These are phyloP conservation scores for Cetraspora pellucida DNA, from an alignment of 192 early-diverging fungal species.

Conservation along the genomic window DNA sequence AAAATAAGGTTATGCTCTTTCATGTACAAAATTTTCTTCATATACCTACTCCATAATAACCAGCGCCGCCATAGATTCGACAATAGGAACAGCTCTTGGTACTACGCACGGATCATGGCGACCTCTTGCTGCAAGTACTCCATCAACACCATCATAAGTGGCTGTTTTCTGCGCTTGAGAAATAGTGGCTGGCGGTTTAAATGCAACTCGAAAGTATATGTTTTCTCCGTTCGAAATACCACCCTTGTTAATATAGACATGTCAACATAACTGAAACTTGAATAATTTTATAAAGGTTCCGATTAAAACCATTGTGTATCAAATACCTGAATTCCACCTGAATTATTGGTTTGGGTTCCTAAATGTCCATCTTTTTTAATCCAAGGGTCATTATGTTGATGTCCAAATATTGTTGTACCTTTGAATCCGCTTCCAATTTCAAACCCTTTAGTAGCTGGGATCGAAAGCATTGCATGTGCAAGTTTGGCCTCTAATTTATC, in stretches of 20 bases:
- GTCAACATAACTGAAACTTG: conserved; percentile 18
- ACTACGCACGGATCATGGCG: conserved; percentile 98
- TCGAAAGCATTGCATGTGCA: conserved; percentile 98
- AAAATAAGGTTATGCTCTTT: not conserved
- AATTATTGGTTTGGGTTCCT: conserved; percentile 91
- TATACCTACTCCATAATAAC: conserved; percentile 85
- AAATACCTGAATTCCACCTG: conserved; percentile 84
- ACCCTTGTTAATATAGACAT: conserved; percentile 49
- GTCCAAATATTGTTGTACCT: conserved; percentile 85
- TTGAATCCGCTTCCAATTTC: conserved; percentile 94
- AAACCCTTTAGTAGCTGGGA: conserved; percentile 98
- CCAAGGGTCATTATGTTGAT: conserved; percentile 94
- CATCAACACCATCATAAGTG: conserved; percentile 79
- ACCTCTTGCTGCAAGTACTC: conserved; percentile 87
- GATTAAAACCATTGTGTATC: too few relatives aligned
- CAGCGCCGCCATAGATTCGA: conserved; percentile 94
- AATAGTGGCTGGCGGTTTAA: conserved; percentile 97
- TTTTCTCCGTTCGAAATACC: conserved; percentile 96
- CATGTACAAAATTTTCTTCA: not conserved
- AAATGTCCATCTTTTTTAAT: conserved; percentile 61
- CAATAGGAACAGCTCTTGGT: conserved; percentile 95
- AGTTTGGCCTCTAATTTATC: conserved; percentile 96
- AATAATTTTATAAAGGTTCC: conserved; percentile 10
- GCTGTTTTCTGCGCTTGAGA: conserved; percentile 87
- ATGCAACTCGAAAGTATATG: conserved; percentile 97